phyloP scores from a whole-genome alignment of 176 grass and related monocot genomes.

The Cenchrus americanus region DNA sequence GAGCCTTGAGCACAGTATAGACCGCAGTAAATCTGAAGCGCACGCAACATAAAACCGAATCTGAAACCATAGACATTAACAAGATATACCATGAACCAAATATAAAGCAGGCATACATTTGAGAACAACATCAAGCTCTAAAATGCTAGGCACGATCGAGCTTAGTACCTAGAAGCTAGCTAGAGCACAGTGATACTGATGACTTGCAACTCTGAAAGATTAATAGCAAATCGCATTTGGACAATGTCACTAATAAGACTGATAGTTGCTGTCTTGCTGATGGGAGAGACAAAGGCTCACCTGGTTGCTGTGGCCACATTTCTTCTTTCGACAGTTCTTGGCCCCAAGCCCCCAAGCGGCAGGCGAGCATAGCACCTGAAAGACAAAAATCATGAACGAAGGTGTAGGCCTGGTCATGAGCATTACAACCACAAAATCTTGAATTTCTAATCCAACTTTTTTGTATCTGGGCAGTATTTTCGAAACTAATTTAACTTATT shows the following conservation, averaged over 20 bases:
- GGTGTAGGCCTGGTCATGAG: background rate
- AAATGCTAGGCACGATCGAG: background rate
- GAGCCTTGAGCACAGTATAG: background rate
- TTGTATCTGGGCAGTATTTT: background rate
- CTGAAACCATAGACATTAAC: background rate
- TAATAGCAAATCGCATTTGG: background rate
- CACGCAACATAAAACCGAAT: background rate
- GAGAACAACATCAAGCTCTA: background rate
- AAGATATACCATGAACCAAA: background rate
- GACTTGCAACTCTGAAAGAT: no score
- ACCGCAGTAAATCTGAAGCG: background rate
- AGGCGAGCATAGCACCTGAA: conserved; percentile 34
- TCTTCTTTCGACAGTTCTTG: conserved; percentile 69
- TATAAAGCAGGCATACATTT: background rate
- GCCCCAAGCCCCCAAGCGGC: background rate
- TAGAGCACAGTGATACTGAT: no score
- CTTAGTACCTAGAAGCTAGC: background rate
- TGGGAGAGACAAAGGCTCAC: conserved; percentile 23
- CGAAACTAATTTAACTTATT: background rate
- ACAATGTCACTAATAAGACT: background rate
- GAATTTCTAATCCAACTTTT: background rate
- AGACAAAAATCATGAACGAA: background rate
- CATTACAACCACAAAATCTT: background rate
- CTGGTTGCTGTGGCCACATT: conserved; percentile 78
- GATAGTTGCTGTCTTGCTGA: background rate